phyloP scores from a whole-genome alignment of 1,139 yeast genomes.

The Geotrichum aggregatum region DNA sequence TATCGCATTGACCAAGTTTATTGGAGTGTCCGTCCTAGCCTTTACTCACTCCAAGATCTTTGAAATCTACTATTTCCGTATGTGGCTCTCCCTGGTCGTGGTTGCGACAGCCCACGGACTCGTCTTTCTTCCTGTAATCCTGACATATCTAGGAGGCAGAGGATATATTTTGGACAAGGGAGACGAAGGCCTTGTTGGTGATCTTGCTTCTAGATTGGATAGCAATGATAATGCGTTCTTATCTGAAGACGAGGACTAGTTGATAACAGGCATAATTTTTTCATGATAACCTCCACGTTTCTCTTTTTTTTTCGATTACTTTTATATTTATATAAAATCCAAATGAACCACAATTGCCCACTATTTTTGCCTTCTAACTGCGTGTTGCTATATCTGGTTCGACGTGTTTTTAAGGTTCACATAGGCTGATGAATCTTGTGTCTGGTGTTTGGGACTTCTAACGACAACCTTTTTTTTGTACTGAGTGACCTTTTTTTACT shows the following conservation, averaged over 20 bases:
- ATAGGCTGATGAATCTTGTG: no score
- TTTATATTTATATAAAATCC: not conserved
- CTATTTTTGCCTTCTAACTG: no score
- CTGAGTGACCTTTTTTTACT: no score
- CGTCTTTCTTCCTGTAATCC: slow-evolving; percentile 68
- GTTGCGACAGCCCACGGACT: slow-evolving; percentile 77
- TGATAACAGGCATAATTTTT: not conserved
- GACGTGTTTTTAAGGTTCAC: no score
- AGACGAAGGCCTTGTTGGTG: slow-evolving; percentile 36
- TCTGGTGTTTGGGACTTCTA: no score
- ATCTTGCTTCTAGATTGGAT: slow-evolving; percentile 31
- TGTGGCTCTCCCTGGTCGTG: slow-evolving; percentile 85
- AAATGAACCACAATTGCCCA: no score
- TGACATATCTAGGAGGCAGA: slow-evolving; percentile 62
- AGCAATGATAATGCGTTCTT: slow-evolving; percentile 9
- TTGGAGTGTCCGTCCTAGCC: slow-evolving; percentile 82
- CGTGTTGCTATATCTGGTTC: no score
- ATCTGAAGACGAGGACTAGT: slow-evolving; percentile 13
- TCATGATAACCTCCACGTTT: not conserved
- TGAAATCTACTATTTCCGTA: slow-evolving; percentile 85
- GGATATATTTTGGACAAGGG: slow-evolving; percentile 42
- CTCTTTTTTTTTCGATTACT: not conserved
- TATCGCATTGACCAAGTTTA: slow-evolving; percentile 79
- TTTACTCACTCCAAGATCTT: slow-evolving; percentile 83
- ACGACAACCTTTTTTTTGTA: no score